Percentiles rank a stretch among this genome's conserved stretches.
Conservation (phyloP, 306 rosid genomes). For the Leucaena leucocephala region DNA sequence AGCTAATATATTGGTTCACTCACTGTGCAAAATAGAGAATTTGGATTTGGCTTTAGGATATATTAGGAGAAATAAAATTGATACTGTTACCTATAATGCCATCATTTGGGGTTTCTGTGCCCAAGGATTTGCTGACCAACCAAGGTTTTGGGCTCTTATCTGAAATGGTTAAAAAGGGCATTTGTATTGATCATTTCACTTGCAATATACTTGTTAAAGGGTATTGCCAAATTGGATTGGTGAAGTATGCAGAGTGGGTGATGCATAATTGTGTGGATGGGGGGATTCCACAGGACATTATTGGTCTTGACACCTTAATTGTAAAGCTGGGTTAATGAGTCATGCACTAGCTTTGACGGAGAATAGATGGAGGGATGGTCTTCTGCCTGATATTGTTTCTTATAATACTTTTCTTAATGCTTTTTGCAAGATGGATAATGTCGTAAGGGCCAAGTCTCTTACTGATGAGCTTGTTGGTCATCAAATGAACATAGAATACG, state of each 20-base stretch:
- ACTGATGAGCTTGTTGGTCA: conserved; percentile 49
- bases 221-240: conserved; percentile 60
- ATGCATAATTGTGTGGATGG: conserved; percentile 53
- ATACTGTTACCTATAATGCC: conserved; percentile 69
- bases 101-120: conserved; percentile 70
- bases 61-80: conserved; percentile 46
- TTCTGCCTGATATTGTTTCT: conserved; percentile 58
- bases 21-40: conserved; percentile 64
- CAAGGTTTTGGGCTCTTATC: conserved; percentile 73
- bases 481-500: conserved; percentile 35
- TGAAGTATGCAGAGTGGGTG: conserved; percentile 62
- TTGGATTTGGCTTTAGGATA: conserved; percentile 60
- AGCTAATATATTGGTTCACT: conserved; percentile 71
- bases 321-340: conserved; percentile 60
- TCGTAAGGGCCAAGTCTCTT: conserved; percentile 54
- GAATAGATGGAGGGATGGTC: conserved; percentile 42
- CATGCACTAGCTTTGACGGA: conserved; percentile 58
- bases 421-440: conserved; percentile 58
- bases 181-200: conserved; percentile 56
- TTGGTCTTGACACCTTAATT: conserved; percentile 62
- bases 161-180: conserved; percentile 65
- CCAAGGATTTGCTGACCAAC: conserved; percentile 56
- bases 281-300: conserved; percentile 50
- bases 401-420: conserved; percentile 71
- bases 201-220: conserved; percentile 66